Conservation (phyloP, 1,284 basidiomycete species). For the Salmacisia buchloeana region DNA sequence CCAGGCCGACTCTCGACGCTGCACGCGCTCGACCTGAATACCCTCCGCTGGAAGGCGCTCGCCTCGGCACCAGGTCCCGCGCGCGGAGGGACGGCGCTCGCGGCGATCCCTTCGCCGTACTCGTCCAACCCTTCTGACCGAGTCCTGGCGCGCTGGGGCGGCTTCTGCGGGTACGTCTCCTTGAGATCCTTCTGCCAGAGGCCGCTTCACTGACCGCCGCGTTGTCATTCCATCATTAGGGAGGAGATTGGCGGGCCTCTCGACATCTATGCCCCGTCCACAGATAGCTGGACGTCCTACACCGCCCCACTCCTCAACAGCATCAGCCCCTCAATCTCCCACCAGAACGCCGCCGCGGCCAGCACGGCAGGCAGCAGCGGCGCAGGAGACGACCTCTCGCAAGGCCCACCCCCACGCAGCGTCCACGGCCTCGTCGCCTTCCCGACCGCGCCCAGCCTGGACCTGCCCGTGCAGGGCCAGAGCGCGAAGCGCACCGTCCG, state of each 20-base stretch:
- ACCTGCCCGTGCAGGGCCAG: not conserved
- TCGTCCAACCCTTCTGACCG: slow-evolving; percentile 1
- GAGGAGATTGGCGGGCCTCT: slow-evolving; percentile 47
- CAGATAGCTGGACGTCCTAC: slow-evolving; percentile 12
- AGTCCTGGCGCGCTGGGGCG: slow-evolving; percentile 26
- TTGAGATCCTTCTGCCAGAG: too few relatives aligned
- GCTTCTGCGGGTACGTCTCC: slow-evolving; percentile 43
- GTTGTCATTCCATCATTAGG: not conserved
- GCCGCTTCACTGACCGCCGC: too few relatives aligned
- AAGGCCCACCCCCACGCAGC: slow-evolving; percentile 14
- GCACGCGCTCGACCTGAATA: slow-evolving; percentile 51
- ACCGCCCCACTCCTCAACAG: not conserved
- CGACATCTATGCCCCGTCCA: slow-evolving; percentile 38
- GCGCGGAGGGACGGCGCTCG: slow-evolving; percentile 52
- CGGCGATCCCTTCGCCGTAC: slow-evolving; percentile 10
- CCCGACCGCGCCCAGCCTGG: not conserved
- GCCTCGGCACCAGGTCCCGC: slow-evolving; percentile 52
- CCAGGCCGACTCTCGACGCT: slow-evolving; percentile 34
- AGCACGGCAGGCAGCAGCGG: slow-evolving; percentile 12
- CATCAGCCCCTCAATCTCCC: slow-evolving; percentile 1
- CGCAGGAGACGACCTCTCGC: too few relatives aligned
- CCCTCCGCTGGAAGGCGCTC: slow-evolving; percentile 48
- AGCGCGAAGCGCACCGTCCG: slow-evolving; percentile 14
- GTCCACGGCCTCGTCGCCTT: slow-evolving; percentile 20
- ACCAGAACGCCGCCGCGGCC: slow-evolving; percentile 17